Evolutionary conservation across 2,329 filamentous ascomycete species (phyloP).

Genomic region (Epichloe aotearoae): DNA sequence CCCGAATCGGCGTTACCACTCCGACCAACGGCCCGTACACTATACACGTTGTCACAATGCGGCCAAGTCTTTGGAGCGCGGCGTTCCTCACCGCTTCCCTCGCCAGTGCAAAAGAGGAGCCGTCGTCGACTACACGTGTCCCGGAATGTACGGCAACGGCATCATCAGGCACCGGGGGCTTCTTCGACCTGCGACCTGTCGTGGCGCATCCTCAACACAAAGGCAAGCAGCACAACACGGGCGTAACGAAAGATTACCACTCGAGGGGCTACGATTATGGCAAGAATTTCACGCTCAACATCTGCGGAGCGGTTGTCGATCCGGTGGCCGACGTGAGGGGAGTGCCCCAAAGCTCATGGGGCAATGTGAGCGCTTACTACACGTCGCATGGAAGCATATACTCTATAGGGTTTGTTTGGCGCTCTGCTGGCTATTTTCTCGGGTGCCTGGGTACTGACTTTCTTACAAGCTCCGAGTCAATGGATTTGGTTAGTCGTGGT

Average conservation of each 20-base stretch:
- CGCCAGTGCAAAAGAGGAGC: slow-evolving; percentile 20
- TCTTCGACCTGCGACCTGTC: slow-evolving; percentile 46
- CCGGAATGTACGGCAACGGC: slow-evolving; percentile 44
- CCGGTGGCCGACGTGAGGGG: slow-evolving; percentile 48
- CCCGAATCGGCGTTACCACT: not conserved
- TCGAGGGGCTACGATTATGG: slow-evolving; percentile 65
- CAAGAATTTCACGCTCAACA: slow-evolving; percentile 73
- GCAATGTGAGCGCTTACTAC: slow-evolving; percentile 72
- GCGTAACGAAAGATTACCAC: slow-evolving; percentile 39
- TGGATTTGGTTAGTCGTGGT: slow-evolving; percentile 44
- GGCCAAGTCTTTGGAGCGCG: slow-evolving; percentile 14
- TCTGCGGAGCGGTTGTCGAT: slow-evolving; percentile 65
- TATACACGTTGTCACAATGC: slow-evolving; percentile 12
- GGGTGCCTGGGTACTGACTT: not conserved
- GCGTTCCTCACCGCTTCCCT: slow-evolving; percentile 23
- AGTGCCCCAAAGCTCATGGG: slow-evolving; percentile 47
- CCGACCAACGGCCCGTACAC: not conserved
- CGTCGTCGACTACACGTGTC: slow-evolving; percentile 28
- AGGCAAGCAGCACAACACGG: slow-evolving; percentile 30
- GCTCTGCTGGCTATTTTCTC: slow-evolving; percentile 4
- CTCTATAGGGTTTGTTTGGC: slow-evolving; percentile 53
- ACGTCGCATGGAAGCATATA: slow-evolving; percentile 50
- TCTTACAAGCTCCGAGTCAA: slow-evolving; percentile 30
- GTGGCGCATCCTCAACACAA: slow-evolving; percentile 32
- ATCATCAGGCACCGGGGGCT: slow-evolving; percentile 40